These are phyloP conservation scores for Chrysosporium keratinophilum DNA, from an alignment of 2,329 filamentous ascomycete species.

Conservation along the genomic window DNA sequence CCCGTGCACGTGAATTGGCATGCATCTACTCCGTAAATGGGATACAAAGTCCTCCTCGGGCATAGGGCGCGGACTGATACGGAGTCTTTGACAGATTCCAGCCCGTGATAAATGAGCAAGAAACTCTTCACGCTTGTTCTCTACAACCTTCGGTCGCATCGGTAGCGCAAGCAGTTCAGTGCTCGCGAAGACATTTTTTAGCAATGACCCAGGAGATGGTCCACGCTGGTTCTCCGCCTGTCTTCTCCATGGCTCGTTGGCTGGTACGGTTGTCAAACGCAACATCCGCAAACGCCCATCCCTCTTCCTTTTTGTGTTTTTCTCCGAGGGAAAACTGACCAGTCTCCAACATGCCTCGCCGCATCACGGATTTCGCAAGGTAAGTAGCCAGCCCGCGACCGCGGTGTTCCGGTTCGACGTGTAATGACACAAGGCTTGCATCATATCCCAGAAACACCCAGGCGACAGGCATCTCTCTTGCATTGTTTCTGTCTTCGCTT, in stretches of 20 bases:
- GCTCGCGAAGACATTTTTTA: constrained; percentile 18
- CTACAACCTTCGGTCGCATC: not conserved
- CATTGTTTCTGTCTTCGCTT: not conserved
- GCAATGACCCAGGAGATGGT: constrained; percentile 32
- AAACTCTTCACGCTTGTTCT: too few species aligned
- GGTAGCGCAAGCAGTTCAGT: not conserved
- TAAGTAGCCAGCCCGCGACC: constrained; percentile 28
- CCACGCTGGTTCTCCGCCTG: constrained; percentile 30
- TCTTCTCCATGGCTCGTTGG: constrained; percentile 37
- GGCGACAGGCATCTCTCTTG: constrained; percentile 27
- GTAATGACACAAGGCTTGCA: constrained; percentile 30
- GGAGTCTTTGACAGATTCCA: not conserved
- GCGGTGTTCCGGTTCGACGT: constrained; percentile 36
- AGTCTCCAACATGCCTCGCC: constrained; percentile 20
- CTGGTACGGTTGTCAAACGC: constrained; percentile 28
- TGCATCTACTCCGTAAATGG: not conserved
- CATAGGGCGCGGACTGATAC: not conserved
- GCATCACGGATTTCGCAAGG: constrained; percentile 28
- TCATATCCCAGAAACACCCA: constrained; percentile 35
- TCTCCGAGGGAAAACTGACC: constrained; percentile 17
- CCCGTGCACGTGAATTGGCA: not conserved
- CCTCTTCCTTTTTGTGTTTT: constrained; percentile 14
- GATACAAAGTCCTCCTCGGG: not conserved
- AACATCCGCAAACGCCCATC: constrained; percentile 34
- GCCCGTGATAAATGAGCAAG: too few species aligned